Conservation (phyloP, 345 rosid species). For the Eucalyptus guilfoylei region DNA sequence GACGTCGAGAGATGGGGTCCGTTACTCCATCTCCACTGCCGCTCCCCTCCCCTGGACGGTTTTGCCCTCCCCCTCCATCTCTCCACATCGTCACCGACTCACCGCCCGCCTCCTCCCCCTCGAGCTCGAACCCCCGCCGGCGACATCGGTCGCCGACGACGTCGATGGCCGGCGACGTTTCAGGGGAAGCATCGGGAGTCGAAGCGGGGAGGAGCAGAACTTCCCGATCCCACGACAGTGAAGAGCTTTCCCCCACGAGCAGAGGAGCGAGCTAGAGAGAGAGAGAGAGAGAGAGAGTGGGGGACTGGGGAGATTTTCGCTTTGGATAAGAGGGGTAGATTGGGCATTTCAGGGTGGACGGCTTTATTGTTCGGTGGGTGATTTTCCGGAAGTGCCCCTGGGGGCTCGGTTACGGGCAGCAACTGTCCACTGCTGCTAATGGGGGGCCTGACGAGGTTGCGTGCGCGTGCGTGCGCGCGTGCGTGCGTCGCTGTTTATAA, state of each 20-base stretch:
- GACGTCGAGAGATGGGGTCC: neutral
- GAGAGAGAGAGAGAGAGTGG: neutral
- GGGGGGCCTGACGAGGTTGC: neutral
- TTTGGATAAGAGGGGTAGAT: neutral
- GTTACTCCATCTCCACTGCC: neutral
- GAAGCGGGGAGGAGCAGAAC: neutral
- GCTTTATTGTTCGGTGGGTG: neutral
- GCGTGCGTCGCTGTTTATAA: neutral
- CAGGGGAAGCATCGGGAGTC: neutral
- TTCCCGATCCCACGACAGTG: neutral
- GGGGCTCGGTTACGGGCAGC: neutral
- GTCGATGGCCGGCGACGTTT: neutral
- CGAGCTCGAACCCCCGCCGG: neutral
- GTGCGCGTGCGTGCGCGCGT: neutral
- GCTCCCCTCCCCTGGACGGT: neutral
- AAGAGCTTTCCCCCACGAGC: neutral
- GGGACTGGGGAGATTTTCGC: neutral
- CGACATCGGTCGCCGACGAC: neutral
- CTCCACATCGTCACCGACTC: neutral
- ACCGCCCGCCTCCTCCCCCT: neutral
- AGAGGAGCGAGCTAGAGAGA: neutral
- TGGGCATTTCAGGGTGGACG: neutral
- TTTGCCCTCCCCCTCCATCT: neutral
- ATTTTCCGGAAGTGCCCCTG: neutral
- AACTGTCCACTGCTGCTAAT: neutral